phyloP scores from a whole-genome alignment of 495 filamentous ascomycete species.

The Ramalina peruviana region DNA sequence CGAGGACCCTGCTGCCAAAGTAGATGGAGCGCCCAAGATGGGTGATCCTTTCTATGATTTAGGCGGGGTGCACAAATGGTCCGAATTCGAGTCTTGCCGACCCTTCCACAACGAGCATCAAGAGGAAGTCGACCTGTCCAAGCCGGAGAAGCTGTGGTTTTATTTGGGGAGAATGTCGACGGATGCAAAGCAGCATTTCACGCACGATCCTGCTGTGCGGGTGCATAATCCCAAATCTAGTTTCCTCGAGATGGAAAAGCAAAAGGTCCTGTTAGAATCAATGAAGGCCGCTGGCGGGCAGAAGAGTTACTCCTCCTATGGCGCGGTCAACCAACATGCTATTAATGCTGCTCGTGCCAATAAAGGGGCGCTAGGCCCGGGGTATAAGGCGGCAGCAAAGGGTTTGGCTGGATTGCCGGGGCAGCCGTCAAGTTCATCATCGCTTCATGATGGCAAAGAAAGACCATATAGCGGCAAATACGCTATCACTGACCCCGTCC shows the following conservation, averaged over 20 bases:
- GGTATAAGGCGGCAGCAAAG: background rate
- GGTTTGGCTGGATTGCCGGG: background rate
- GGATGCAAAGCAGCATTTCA: slow-evolving; percentile 85
- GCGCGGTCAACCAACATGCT: slow-evolving; percentile 14
- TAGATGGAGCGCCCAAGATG: slow-evolving; percentile 39
- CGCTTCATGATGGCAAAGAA: slow-evolving; percentile 7
- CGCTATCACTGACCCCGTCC: slow-evolving; percentile 13
- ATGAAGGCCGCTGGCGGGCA: slow-evolving; percentile 22
- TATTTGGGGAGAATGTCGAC: slow-evolving; percentile 81
- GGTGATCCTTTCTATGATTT: slow-evolving; percentile 45
- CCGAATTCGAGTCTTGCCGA: slow-evolving; percentile 58
- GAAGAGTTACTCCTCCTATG: slow-evolving; percentile 10
- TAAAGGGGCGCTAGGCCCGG: background rate
- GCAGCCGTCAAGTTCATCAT: too few species aligned
- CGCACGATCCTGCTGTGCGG: slow-evolving; percentile 54
- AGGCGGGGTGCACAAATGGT: slow-evolving; percentile 52
- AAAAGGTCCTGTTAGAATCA: background rate
- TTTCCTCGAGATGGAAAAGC: slow-evolving; percentile 36
- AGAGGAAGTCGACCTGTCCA: slow-evolving; percentile 48
- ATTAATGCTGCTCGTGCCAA: slow-evolving; percentile 10
- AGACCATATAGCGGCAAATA: slow-evolving; percentile 19
- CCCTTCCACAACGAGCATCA: slow-evolving; percentile 36
- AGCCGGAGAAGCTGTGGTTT: slow-evolving; percentile 69
- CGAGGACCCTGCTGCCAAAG: slow-evolving; percentile 26
- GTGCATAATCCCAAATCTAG: slow-evolving; percentile 44